These are phyloP conservation scores for Pyricularia pennisetigena DNA, from an alignment of 2,329 filamentous ascomycete species.

Conservation along the genomic window DNA sequence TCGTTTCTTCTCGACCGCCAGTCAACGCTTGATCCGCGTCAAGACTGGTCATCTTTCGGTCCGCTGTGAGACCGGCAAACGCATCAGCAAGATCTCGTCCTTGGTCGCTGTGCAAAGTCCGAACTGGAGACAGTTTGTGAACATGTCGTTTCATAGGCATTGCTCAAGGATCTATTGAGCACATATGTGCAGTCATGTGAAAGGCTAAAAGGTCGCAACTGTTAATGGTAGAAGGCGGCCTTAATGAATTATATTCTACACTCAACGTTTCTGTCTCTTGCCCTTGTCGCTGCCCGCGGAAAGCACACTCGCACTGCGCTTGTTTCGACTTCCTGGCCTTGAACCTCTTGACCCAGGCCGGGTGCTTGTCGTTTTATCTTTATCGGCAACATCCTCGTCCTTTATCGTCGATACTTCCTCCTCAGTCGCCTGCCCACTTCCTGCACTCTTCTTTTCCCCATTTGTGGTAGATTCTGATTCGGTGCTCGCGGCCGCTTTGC, in stretches of 20 bases:
- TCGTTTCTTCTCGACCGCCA: slow-evolving; percentile 9
- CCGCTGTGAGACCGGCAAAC: background rate
- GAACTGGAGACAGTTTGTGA: background rate
- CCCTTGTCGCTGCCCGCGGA: slow-evolving; percentile 59
- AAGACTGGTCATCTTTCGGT: background rate
- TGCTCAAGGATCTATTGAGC: background rate
- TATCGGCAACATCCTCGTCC: slow-evolving; percentile 16
- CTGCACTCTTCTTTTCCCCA: slow-evolving; percentile 6
- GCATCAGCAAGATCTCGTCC: background rate
- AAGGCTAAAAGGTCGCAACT: background rate
- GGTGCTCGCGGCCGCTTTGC: slow-evolving; percentile 4
- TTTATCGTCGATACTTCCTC: slow-evolving; percentile 10
- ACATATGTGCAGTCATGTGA: background rate
- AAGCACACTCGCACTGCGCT: slow-evolving; percentile 75
- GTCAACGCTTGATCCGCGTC: background rate
- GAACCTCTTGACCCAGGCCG: background rate
- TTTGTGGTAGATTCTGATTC: background rate
- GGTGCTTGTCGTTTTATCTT: slow-evolving; percentile 20
- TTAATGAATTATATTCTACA: background rate
- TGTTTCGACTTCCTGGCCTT: slow-evolving; percentile 42
- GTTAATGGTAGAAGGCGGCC: background rate
- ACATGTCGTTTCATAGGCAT: background rate
- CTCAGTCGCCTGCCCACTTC: slow-evolving; percentile 12
- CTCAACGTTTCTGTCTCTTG: slow-evolving; percentile 47
- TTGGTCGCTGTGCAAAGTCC: background rate